Base-by-base conservation (phyloP, 768 basidiomycete genomes). In the Tricholoma saponaceum region DNA sequence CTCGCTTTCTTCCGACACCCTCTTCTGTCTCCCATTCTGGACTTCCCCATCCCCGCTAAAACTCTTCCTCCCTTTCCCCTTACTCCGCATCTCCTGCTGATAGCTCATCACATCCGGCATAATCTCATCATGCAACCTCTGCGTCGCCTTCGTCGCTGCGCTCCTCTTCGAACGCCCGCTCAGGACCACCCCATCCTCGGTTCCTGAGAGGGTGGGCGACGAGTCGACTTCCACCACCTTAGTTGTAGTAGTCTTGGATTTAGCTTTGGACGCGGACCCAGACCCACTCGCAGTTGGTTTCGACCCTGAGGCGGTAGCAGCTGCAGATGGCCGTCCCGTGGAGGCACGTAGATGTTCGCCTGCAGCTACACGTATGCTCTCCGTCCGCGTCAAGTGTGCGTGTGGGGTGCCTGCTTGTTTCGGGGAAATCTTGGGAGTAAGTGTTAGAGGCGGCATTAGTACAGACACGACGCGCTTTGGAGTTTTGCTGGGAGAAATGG, bases 61-160 rank as follows among this genome's bases (percentile, higher is more conserved):
- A 63, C 67, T 71, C 65, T 65, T 72, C 71, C 69, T 67, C 50
- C 61, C 70, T 70, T 66, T 67, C 67, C 67, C 64, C n/a, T 72
- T 72, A 53, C 66, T 71, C 62, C 81, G 81, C 75, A 82, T 76
- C 72, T 93, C 86, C 62, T 81, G 80, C 67, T 92, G 83, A 64
- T 79, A 93, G 56, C 76, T 81, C 39, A 85, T 61, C 2, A 91
- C 76, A 62, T 94, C 92, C 0, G 91, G 91, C 85, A 93, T 92
- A 56, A 93, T 74, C 73, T 82, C 70, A 66, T 85, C 59, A 74
- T 83, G 66, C 77, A 93, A 62, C 72, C 76, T 63, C 78, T 85
- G 69, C 49, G 71, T 68, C 1, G 82, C 81, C 57, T 73, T 76
- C 23, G 70, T 64, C 10, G 82, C 81, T 23, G 82, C 82, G 10